Evolutionary conservation across 441 rosid genomes (phyloP).

Genomic region (California macrophylla): DNA sequence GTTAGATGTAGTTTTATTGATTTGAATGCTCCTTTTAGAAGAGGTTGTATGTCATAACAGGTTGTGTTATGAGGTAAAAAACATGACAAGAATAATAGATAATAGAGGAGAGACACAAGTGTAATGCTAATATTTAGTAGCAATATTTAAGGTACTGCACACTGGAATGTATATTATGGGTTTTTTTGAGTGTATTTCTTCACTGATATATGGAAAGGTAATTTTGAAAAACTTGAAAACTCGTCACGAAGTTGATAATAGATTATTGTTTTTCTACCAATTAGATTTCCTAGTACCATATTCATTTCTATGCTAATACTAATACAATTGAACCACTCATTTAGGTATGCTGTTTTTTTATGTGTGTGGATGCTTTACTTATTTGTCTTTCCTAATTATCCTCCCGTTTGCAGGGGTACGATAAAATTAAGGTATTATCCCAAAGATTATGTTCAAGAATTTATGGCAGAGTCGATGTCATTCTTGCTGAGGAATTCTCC

Average conservation of each 20-base stretch:
- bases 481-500: constrained; percentile 81
- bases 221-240: neutral
- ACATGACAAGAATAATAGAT: neutral
- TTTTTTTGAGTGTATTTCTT: neutral
- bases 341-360: neutral
- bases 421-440: constrained; percentile 57
- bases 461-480: constrained; percentile 72
- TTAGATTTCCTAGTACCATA: neutral
- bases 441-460: constrained; percentile 52
- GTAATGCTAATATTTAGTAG: neutral
- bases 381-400: constrained; percentile 6
- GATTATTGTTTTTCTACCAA: neutral
- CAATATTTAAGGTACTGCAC: neutral
- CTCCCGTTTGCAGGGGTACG: constrained; percentile 46
- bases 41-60: neutral
- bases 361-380: neutral
- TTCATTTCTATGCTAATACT: neutral
- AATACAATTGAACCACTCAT: neutral
- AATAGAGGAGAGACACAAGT: neutral
- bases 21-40: neutral
- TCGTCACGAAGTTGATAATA: neutral
- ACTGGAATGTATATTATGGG: neutral
- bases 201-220: neutral
- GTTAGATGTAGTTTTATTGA: constrained; percentile 17
- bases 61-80: neutral